These are phyloP conservation scores for Linnemannia exigua DNA, from an alignment of 192 early-diverging fungal species.

Conservation along the genomic window DNA sequence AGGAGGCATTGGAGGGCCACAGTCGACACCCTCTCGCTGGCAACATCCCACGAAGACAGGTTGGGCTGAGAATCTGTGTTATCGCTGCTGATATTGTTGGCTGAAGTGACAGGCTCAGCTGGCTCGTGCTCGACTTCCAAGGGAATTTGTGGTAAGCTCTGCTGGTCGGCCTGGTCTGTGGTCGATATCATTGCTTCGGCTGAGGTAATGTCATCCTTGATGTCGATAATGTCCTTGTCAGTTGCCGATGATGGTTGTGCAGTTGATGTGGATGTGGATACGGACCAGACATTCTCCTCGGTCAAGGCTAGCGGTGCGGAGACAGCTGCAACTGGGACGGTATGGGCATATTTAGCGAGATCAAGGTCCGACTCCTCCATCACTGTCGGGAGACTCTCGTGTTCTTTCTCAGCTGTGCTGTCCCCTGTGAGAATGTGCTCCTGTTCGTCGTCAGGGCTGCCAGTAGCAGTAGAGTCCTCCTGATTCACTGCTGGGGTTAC, in stretches of 20 bases:
- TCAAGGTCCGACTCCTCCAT: not conserved
- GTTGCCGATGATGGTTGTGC: not conserved
- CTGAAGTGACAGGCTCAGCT: not conserved
- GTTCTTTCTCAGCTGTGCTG: not conserved
- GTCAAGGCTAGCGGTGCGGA: not conserved
- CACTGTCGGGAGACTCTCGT: not conserved
- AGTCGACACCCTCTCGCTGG: slow-evolving; percentile 37
- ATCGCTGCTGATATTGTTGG: not conserved
- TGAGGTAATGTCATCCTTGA: not conserved
- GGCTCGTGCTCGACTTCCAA: slow-evolving; percentile 11
- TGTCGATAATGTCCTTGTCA: not conserved
- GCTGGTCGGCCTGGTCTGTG: not conserved
- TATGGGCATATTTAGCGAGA: not conserved
- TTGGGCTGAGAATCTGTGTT: not conserved
- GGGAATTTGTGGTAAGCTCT: not conserved
- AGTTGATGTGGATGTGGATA: not conserved
- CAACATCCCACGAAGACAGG: slow-evolving; percentile 42
- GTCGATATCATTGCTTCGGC: not conserved
- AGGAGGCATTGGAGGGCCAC: slow-evolving; percentile 34
- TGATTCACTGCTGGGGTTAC: not conserved
- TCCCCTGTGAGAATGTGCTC: not conserved
- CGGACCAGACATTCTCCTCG: not conserved
- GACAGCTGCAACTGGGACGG: not conserved
- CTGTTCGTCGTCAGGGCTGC: not conserved
- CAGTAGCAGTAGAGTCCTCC: not conserved